phyloP scores from a whole-genome alignment of 306 rosid species.

The Datisca glomerata region DNA sequence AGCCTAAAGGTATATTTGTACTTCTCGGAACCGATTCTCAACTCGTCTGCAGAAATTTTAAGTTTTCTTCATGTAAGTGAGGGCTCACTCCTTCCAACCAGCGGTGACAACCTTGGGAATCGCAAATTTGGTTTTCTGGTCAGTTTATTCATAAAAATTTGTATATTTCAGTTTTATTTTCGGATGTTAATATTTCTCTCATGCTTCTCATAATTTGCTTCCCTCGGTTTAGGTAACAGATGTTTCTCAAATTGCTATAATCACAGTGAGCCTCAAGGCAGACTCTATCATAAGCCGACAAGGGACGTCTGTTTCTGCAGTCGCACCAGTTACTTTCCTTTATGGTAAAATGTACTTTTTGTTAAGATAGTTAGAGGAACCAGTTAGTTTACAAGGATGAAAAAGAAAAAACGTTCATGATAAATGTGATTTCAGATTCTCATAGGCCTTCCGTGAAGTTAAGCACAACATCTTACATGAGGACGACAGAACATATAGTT shows the following conservation, averaged over 20 bases:
- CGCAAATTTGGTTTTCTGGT: constrained; percentile 81
- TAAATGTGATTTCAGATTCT: constrained; percentile 45
- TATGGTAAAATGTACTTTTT: too few species aligned
- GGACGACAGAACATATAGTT: constrained; percentile 51
- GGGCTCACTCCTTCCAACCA: constrained; percentile 44
- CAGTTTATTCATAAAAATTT: constrained; percentile 23
- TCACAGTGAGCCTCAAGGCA: constrained; percentile 47
- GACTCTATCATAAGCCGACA: constrained; percentile 55
- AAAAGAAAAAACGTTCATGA: too few species aligned
- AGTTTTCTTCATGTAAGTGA: constrained; percentile 41
- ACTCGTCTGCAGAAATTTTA: constrained; percentile 59
- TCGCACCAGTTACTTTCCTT: constrained; percentile 62
- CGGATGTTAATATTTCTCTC: constrained; percentile 4
- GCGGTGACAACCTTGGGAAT: constrained; percentile 29
- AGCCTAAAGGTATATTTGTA: constrained; percentile 54
- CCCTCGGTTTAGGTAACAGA: constrained; percentile 41
- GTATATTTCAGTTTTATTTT: neutral
- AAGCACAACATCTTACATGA: constrained; percentile 51
- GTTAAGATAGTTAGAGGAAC: too few species aligned
- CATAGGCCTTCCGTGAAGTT: constrained; percentile 65
- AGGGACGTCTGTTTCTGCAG: constrained; percentile 65
- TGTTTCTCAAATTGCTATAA: constrained; percentile 39
- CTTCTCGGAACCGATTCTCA: constrained; percentile 65
- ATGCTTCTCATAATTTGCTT: constrained; percentile 2
- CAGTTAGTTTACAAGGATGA: constrained; percentile 7